Conservation (phyloP, 202 grass and related monocot species). For the Cymbopogon flexuosus region DNA sequence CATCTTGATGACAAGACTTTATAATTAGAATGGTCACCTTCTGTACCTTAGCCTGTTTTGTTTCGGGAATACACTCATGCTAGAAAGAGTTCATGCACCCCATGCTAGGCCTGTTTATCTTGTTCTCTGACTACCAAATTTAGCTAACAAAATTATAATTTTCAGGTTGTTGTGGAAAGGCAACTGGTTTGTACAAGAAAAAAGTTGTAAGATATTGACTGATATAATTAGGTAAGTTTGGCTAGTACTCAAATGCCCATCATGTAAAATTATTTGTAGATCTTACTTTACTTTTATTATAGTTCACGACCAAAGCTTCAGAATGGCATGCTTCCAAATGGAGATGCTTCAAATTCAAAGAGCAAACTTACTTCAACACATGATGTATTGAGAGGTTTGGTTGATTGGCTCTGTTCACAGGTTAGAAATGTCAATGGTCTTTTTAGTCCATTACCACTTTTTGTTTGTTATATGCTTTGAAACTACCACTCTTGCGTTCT, state of each 20-base stretch:
- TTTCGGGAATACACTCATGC: neutral
- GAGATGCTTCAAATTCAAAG: slow-evolving; percentile 75
- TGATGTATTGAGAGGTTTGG: slow-evolving; percentile 75
- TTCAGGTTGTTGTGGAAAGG: slow-evolving; percentile 83
- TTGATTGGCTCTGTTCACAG: slow-evolving; percentile 90
- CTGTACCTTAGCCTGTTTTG: neutral
- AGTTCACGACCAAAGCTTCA: slow-evolving; percentile 73
- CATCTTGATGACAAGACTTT: slow-evolving; percentile 7
- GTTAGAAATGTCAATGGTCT: slow-evolving; percentile 32
- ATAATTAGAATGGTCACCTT: slow-evolving; percentile 1
- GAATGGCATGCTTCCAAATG: slow-evolving; percentile 54
- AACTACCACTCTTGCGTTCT: slow-evolving; percentile 10
- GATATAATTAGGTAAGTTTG: slow-evolving; percentile 60
- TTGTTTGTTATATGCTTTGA: neutral
- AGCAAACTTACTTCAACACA: slow-evolving; percentile 65
- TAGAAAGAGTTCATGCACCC: neutral
- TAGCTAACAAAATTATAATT: slow-evolving; percentile 38
- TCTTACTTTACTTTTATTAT: slow-evolving; percentile 32
- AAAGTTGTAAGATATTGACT: slow-evolving; percentile 81
- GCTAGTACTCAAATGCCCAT: slow-evolving; percentile 16
- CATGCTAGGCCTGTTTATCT: neutral
- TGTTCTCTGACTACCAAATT: slow-evolving; percentile 14
- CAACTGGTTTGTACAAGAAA: slow-evolving; percentile 97
- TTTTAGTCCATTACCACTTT: neutral
- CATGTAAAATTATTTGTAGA: slow-evolving; percentile 18